Evolutionary conservation across 768 basidiomycete species (phyloP).

Genomic region (Lentinula raphanica): DNA sequence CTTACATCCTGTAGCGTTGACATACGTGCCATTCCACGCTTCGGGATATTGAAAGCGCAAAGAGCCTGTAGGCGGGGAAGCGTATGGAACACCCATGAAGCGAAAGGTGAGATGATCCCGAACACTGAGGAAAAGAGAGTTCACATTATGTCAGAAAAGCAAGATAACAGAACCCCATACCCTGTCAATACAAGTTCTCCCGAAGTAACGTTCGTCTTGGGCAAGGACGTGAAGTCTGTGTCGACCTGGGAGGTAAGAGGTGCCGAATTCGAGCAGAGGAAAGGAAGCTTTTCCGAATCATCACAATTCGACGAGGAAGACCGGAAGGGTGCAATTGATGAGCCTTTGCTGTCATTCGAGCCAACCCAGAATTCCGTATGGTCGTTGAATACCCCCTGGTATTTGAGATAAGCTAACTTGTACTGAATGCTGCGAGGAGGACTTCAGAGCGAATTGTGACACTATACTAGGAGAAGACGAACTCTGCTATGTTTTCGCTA

Average conservation of each 20-base stretch:
- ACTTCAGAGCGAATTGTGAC: neutral
- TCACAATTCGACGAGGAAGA: neutral
- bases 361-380: slow-evolving; percentile 5
- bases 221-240: slow-evolving; percentile 12
- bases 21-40: slow-evolving; percentile 17
- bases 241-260: slow-evolving; percentile 14
- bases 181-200: slow-evolving; percentile 11
- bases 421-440: neutral
- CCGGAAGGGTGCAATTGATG: neutral
- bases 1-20: slow-evolving; percentile 25
- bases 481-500: neutral
- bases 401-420: neutral
- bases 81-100: slow-evolving; percentile 37
- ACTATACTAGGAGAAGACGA: neutral
- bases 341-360: neutral
- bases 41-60: slow-evolving; percentile 32
- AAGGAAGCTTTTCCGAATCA: slow-evolving; percentile 1
- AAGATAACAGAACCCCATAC: neutral
- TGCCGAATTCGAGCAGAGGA: slow-evolving; percentile 15
- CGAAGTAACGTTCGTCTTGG: slow-evolving; percentile 7
- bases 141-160: slow-evolving; percentile 13
- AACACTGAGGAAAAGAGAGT: slow-evolving; percentile 40
- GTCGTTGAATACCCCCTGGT: neutral
- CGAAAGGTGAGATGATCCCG: too few species aligned
- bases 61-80: slow-evolving; percentile 23